These are phyloP conservation scores for Silene noctiflora DNA, from an alignment of 179 eudicot genomes.

Conservation along the genomic window DNA sequence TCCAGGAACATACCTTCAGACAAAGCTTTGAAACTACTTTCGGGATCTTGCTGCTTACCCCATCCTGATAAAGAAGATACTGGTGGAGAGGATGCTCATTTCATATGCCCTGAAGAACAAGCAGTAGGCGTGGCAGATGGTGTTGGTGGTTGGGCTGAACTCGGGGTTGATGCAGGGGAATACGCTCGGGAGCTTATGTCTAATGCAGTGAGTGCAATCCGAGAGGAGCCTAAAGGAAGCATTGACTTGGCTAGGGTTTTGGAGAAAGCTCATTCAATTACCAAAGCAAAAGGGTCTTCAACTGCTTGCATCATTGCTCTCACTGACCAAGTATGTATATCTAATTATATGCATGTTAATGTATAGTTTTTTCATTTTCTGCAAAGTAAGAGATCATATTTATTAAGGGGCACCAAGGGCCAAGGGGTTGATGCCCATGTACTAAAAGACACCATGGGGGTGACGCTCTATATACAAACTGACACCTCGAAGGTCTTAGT, in stretches of 20 bases:
- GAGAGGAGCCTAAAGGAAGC: conserved; percentile 78
- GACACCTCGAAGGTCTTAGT: no score
- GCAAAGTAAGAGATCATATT: no score
- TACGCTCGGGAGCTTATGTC: conserved; percentile 86
- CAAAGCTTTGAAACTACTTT: conserved; percentile 55
- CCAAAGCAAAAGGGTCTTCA: conserved; percentile 74
- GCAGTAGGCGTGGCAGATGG: conserved; percentile 95
- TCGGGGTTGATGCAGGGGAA: conserved; percentile 69
- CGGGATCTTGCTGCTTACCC: conserved; percentile 82
- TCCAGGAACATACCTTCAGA: conserved; percentile 43
- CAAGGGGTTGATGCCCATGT: no score
- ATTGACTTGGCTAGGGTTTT: conserved; percentile 78
- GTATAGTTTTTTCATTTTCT: no score
- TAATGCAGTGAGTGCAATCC: conserved; percentile 61
- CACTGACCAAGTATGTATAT: conserved; percentile 50
- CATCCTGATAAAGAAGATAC: conserved; percentile 93
- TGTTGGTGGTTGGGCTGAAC: conserved; percentile 93
- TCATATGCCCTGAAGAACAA: conserved; percentile 68
- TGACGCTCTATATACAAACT: no score
- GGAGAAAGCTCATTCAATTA: conserved; percentile 80
- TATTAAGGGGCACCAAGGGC: no score
- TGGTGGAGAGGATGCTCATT: conserved; percentile 95
- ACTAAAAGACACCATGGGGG: no score
- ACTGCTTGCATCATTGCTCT: conserved; percentile 90
- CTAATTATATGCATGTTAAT: not conserved